Evolutionary conservation across 768 basidiomycete species (phyloP).

Genomic region (Cystoderma amianthinum): DNA sequence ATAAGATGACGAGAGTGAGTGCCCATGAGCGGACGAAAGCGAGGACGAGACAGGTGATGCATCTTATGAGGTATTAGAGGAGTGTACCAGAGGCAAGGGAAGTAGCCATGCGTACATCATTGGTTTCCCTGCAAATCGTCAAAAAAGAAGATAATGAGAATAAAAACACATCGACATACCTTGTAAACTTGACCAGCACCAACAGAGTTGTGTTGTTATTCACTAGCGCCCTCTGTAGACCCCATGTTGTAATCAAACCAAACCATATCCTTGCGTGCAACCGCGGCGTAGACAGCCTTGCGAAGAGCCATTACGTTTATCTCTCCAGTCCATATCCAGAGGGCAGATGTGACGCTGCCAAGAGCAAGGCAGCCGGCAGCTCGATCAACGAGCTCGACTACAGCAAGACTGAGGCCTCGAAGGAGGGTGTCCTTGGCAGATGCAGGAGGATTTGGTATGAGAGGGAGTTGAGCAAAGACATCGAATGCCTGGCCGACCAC

Average conservation of each 20-base stretch:
- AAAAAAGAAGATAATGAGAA: conserved; percentile 1
- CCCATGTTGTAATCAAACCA: conserved; percentile 89
- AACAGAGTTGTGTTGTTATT: conserved; percentile 31
- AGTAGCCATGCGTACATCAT: conserved; percentile 83
- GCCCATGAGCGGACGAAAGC: conserved; percentile 76
- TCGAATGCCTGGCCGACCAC: conserved; percentile 64
- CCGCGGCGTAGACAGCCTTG: conserved; percentile 57
- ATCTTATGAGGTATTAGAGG: conserved; percentile 77
- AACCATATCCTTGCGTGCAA: conserved; percentile 67
- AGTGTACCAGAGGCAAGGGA: conserved; percentile 74
- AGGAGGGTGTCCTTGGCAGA: conserved; percentile 44
- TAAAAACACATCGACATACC: conserved; percentile 30
- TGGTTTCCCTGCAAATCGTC: conserved; percentile 72
- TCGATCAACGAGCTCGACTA: conserved; percentile 60
- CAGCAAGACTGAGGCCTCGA: conserved; percentile 49
- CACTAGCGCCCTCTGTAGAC: conserved; percentile 26
- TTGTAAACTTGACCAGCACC: conserved; percentile 88
- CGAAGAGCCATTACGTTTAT: conserved; percentile 65
- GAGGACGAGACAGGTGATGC: conserved; percentile 71
- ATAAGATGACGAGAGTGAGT: conserved; percentile 89
- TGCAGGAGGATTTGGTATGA: conserved; percentile 20
- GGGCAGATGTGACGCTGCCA: conserved; percentile 64
- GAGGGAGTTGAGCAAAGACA: conserved; percentile 55
- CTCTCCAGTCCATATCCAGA: conserved; percentile 91
- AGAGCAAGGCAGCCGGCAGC: conserved; percentile 61